Evolutionary conservation across 768 basidiomycete species (phyloP), one percentile per base, ranked within the genome.

Genomic region (Holtermannia corniformis): DNA sequence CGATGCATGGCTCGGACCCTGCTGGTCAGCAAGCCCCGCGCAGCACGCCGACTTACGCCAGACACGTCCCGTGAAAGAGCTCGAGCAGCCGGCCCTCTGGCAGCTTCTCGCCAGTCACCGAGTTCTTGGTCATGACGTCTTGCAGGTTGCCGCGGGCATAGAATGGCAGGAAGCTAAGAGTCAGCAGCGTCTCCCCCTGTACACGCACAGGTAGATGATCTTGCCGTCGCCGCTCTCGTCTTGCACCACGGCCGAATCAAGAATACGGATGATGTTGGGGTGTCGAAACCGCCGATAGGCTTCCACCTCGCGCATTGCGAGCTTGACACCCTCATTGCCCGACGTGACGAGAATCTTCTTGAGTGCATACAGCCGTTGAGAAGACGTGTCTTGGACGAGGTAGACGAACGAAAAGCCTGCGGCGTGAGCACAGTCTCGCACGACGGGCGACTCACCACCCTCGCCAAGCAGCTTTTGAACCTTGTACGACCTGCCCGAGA

Each of bases 251-350:
- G 91, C 88, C 13, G 91, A 92, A 67, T 96, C 91, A 72, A 93
- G 73, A 70, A 93, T 90, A 32, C 86, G 86, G 69, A 99, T 99
- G 64, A 97, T 96, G 71, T 97, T 96, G 19, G 86, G 86, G 72
- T 96, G 93, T 70, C 88, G 91, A 78, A 97, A 97, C 54, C 93
- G 80, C 65, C 90, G 78, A 71, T 95, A 95, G 0, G 95, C 92
- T 70, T 93, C 88, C 19, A 77, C 75, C 68, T 89, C 87, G 64
- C 85, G 84, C 52, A 76, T 68, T 4, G 74, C 76, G 32, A 67
- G 65, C 51, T 70, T 64, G 44, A 97, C 89, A 10, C 83, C 84
- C 50, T 93, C 90, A 5, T 67, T 60, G 12, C 63, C 67, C 2
- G 66, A 63, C 1, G 68, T 64, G 45, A 71, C 60, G 22, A 70